Conservation (phyloP, 164 flowering plant genomes). For the Santalum album region DNA sequence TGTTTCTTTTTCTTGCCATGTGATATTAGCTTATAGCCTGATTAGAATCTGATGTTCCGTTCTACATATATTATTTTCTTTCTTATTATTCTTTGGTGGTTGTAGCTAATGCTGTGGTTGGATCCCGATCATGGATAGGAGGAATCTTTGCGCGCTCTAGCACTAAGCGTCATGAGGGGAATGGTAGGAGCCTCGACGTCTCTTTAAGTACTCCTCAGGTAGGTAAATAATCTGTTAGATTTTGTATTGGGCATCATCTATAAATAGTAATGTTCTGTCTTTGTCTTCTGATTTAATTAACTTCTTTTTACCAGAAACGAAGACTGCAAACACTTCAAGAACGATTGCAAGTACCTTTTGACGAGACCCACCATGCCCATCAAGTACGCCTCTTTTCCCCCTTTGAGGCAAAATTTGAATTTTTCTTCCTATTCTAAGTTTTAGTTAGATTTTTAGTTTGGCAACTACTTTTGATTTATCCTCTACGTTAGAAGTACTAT, state of each 20-base stretch:
- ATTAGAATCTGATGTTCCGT: not conserved
- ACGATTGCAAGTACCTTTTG: slow-evolving; percentile 69
- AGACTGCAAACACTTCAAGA: slow-evolving; percentile 72
- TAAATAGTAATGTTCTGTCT: no score
- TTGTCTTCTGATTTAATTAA: no score
- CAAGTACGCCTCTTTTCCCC: slow-evolving; percentile 41
- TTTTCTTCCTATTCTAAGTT: not conserved
- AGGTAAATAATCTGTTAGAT: slow-evolving; percentile 3
- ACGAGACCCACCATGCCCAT: slow-evolving; percentile 77
- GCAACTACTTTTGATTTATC: no score
- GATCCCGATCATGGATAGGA: slow-evolving; percentile 84
- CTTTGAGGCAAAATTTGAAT: no score
- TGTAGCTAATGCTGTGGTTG: slow-evolving; percentile 99
- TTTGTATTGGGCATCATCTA: no score
- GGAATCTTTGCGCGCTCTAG: slow-evolving; percentile 50
- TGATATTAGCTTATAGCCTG: not conserved
- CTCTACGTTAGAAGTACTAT: no score
- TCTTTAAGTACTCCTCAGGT: slow-evolving; percentile 69
- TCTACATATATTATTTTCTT: slow-evolving; percentile 1
- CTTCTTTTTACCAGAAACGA: slow-evolving; percentile 39
- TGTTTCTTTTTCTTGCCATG: not conserved
- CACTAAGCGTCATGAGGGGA: slow-evolving; percentile 42
- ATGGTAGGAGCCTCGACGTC: slow-evolving; percentile 35
- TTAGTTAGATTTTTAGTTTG: not conserved
- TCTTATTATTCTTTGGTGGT: slow-evolving; percentile 20